Conservation (phyloP, 371 early-diverging fungal species). For the Cokeromyces recurvatus region DNA sequence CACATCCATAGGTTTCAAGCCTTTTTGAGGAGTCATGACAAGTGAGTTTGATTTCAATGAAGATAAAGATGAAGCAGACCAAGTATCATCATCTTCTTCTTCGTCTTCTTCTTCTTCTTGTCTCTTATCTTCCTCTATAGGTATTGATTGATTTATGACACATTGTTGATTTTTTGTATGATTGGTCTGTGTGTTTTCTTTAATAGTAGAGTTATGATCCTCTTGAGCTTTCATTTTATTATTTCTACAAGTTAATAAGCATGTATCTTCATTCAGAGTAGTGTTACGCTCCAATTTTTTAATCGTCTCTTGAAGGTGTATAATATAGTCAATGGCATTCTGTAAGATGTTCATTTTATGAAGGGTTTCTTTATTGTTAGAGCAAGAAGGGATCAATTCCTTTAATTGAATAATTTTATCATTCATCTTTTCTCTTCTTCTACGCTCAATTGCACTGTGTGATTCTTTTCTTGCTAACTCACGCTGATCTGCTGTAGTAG, state of each 20-base stretch:
- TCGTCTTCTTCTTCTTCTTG: too few relatives aligned
- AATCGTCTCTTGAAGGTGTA: slow-evolving; percentile 23
- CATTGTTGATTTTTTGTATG: slow-evolving; percentile 37
- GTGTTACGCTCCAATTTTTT: slow-evolving; percentile 1
- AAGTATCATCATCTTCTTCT: slow-evolving; percentile 13
- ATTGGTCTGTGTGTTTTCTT: slow-evolving; percentile 19
- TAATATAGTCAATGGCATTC: slow-evolving; percentile 70
- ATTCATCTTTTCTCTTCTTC: slow-evolving; percentile 74
- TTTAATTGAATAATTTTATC: slow-evolving; percentile 53
- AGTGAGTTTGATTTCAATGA: too few relatives aligned
- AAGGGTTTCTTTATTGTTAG: slow-evolving; percentile 56
- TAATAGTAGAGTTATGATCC: background rate
- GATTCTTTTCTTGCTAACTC: slow-evolving; percentile 62
- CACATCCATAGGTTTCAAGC: slow-evolving; percentile 19
- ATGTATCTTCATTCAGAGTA: too few relatives aligned
- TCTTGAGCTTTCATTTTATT: background rate
- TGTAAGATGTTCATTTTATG: slow-evolving; percentile 74
- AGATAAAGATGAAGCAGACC: slow-evolving; percentile 4
- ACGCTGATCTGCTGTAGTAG: slow-evolving; percentile 33
- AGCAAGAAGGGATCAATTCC: slow-evolving; percentile 49
- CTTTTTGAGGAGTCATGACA: too few relatives aligned
- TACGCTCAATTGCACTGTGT: slow-evolving; percentile 74
- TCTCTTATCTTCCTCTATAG: slow-evolving; percentile 6
- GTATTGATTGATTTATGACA: slow-evolving; percentile 35
- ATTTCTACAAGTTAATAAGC: too few relatives aligned